Evolutionary conservation across 495 filamentous ascomycete species (phyloP), one percentile per base, ranked within the genome.

Genomic region (Penicillium roqueforti): DNA sequence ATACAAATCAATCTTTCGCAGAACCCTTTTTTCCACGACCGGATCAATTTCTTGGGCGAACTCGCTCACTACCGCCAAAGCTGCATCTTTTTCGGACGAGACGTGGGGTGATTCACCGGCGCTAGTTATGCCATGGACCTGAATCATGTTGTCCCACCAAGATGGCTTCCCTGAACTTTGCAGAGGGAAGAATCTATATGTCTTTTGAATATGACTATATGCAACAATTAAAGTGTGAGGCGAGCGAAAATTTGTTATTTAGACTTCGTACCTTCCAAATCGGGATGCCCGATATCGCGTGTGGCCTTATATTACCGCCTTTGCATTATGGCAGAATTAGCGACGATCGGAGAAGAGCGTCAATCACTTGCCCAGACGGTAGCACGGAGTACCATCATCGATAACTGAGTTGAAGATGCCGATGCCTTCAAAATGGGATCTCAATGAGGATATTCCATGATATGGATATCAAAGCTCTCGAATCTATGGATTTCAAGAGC

Each of bases 1-100:
- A 55, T 85, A 84, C 49, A 70, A 57, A 65, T 89, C 86, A 40
- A 89, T 88, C 71, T 88, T 89, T n/a, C 80, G 69, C 47, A 86
- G 57, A 16, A 85, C 85, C n/a, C 81, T 70, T 22, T 65, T 72
- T 16, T 76, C 79, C 0, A 82, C 62, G 0, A 57, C 68, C 1
- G 77, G 76, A 60, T 86, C 81, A 34, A 86, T 73, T 5, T 67
- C 69, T 43, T 71, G 64, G 0, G 78, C 74, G 52, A 77, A 66
- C 38, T 83, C 77, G 46, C 80, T 73, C 14, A 82, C 77, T 11
- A 82, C 66, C 0, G 69, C 72, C 32, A 76, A 60, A 3, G 80
- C 73, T 8, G 66, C 66, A 63, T 79, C 76, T 54, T 78, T 77
- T 18, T 75, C 74, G n/a, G 57, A 31, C 8, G 7, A 51, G 37